phyloP scores from a whole-genome alignment of 2,329 filamentous ascomycete species.

The Hypomyces rosellus region DNA sequence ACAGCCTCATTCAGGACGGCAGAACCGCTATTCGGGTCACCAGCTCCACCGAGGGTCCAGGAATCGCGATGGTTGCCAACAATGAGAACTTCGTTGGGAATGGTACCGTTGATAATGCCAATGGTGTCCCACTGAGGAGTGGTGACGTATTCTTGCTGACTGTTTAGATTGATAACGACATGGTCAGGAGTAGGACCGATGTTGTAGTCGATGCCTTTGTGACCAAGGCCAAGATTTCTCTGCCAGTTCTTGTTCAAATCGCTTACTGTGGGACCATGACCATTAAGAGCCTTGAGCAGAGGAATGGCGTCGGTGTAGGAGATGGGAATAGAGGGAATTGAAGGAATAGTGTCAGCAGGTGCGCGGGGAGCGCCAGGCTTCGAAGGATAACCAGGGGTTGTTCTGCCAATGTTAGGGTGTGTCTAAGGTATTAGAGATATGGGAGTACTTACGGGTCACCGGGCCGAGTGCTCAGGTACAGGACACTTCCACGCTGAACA shows the following conservation, averaged over 20 bases:
- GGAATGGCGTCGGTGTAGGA: conserved; percentile 84
- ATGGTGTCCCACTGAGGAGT: conserved; percentile 89
- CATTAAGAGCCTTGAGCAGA: conserved; percentile 83
- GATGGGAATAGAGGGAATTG: conserved; percentile 85
- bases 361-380: conserved; percentile 79
- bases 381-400: conserved; percentile 88
- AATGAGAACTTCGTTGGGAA: conserved; percentile 78
- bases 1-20: conserved; percentile 74
- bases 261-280: conserved; percentile 70
- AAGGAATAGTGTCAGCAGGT: conserved; percentile 66
- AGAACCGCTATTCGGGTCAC: conserved; percentile 76
- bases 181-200: conserved; percentile 73
- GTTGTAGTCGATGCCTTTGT: conserved; percentile 79
- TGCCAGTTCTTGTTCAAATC: conserved; percentile 69
- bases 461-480: conserved; percentile 65
- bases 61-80: conserved; percentile 91
- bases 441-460: conserved; percentile 56
- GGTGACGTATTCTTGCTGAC: conserved; percentile 74
- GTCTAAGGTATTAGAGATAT: background rate
- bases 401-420: conserved; percentile 34
- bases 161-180: conserved; percentile 65
- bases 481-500: conserved; percentile 81
- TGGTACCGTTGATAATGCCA: conserved; percentile 81
- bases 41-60: conserved; percentile 80
- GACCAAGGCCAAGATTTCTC: conserved; percentile 62